These are phyloP conservation scores for Juglanconis sp. DNA, from an alignment of 2,329 filamentous ascomycete species.

Conservation along the genomic window DNA sequence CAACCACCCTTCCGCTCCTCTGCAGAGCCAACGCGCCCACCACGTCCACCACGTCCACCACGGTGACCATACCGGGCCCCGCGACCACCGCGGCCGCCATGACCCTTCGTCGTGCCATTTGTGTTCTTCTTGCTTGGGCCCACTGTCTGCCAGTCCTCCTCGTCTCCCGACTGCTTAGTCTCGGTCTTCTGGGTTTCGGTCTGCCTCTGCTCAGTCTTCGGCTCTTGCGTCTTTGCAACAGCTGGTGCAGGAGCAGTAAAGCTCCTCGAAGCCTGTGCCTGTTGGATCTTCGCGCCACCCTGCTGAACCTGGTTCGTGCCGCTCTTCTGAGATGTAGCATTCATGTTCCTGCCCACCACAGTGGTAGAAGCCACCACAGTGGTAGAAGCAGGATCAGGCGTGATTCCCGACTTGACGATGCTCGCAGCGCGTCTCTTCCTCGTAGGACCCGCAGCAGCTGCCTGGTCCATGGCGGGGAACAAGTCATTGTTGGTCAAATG, in stretches of 20 bases:
- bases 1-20: conserved; percentile 17
- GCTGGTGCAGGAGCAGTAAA: background rate
- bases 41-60: background rate
- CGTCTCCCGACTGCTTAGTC: background rate
- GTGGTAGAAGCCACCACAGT: background rate
- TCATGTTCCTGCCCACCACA: background rate
- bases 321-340: background rate
- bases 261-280: background rate
- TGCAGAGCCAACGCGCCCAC: background rate
- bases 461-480: conserved; percentile 10
- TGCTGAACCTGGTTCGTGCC: background rate
- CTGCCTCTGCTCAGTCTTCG: background rate
- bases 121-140: conserved; percentile 2
- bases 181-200: background rate
- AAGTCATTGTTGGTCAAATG: background rate
- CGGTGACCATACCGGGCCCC: background rate
- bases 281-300: background rate
- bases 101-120: background rate
- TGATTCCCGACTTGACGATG: background rate
- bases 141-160: conserved; percentile 10
- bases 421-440: conserved; percentile 5
- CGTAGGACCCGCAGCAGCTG: background rate
- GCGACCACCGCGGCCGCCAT: background rate
- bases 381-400: background rate
- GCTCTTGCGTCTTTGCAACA: background rate